These are phyloP conservation scores for Taphrina pruni DNA, from an alignment of 1,139 yeast species.

Conservation along the genomic window DNA sequence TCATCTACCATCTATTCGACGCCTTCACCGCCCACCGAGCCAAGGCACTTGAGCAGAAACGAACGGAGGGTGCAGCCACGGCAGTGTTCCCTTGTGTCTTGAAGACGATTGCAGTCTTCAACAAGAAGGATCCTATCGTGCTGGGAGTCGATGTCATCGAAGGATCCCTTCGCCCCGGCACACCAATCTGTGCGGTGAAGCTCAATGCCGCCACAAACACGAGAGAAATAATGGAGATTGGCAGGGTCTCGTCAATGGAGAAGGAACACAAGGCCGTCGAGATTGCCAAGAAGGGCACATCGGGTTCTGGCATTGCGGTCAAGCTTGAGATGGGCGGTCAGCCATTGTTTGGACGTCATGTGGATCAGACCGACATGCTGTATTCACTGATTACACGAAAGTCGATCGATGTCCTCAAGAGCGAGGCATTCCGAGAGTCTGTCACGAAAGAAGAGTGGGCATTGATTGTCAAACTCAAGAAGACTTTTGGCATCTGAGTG, in stretches of 20 bases:
- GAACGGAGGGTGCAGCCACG: conserved; percentile 83
- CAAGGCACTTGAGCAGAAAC: conserved; percentile 83
- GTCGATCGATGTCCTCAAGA: conserved; percentile 96
- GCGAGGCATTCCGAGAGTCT: conserved; percentile 93
- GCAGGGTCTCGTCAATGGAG: conserved; percentile 61
- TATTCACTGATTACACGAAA: conserved; percentile 86
- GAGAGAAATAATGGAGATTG: conserved; percentile 57
- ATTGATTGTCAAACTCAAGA: conserved; percentile 83
- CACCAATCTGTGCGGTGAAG: conserved; percentile 95
- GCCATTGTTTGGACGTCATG: conserved; percentile 99
- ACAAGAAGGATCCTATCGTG: conserved; percentile 98
- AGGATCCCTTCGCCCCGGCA: conserved; percentile 87
- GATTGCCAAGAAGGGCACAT: conserved; percentile 87
- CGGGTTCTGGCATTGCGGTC: conserved; percentile 98
- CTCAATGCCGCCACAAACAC: conserved; percentile 87
- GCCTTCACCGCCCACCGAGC: conserved; percentile 91
- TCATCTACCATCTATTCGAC: conserved; percentile 95
- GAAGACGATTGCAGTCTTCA: conserved; percentile 92
- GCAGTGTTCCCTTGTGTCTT: conserved; percentile 96
- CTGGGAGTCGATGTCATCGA: conserved; percentile 97
- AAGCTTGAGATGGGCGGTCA: conserved; percentile 90
- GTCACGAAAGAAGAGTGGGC: conserved; percentile 96
- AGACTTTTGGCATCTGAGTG: conserved; percentile 73
- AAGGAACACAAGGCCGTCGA: conserved; percentile 88
- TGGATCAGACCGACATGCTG: conserved; percentile 86